Evolutionary conservation across 306 rosid genomes (phyloP), one percentile per base, ranked within the genome.

Genomic region (Datisca glomerata): DNA sequence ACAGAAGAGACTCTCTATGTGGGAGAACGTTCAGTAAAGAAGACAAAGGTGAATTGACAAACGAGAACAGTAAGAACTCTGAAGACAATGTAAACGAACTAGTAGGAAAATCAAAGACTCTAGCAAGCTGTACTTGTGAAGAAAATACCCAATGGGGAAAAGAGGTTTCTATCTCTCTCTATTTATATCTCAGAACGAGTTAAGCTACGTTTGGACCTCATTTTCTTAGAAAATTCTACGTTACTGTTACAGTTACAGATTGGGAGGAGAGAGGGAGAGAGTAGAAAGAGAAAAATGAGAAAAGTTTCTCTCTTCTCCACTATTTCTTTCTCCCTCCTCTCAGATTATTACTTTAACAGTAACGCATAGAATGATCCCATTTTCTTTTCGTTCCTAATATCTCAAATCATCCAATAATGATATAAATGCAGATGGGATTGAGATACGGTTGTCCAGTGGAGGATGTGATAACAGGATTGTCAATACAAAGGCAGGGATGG

Each of bases 111-210:
- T 47, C 79, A n/a, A 79, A 64, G 61, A 34, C 31, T 46, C 80
- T 82, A 14, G 89, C 89, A 54, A 74, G 71, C 33, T 79, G 71
- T 60, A 43, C 78, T 20, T 76, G 41, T 41, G 94, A 87, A 43
- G 51, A 76, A 45, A 79, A 87, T 63, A 76, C 94, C 4, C 53
- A 21, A 17, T 87, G 94, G 96, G 96, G 94, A 42, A 76, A 65
- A 45, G 74, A 79, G 80, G 96, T 75, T 18, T 31, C 28, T 34
- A 3, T 55, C 45, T 42, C 29, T 8, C 33, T 14, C 45, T 27
- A 19, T 35, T n/a, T n/a, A n/a, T n/a, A n/a, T n/a, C n/a, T n/a
- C n/a, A n/a, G n/a, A n/a, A n/a, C n/a, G n/a, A n/a, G n/a, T n/a
- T n/a, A n/a, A n/a, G n/a, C n/a, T n/a, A n/a, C n/a, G n/a, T n/a